A percentile compares a stretch with the other conserved stretches of the same genome.
Conservation (phyloP, 2,329 filamentous ascomycete genomes). For the Metarhizium robertsii region DNA sequence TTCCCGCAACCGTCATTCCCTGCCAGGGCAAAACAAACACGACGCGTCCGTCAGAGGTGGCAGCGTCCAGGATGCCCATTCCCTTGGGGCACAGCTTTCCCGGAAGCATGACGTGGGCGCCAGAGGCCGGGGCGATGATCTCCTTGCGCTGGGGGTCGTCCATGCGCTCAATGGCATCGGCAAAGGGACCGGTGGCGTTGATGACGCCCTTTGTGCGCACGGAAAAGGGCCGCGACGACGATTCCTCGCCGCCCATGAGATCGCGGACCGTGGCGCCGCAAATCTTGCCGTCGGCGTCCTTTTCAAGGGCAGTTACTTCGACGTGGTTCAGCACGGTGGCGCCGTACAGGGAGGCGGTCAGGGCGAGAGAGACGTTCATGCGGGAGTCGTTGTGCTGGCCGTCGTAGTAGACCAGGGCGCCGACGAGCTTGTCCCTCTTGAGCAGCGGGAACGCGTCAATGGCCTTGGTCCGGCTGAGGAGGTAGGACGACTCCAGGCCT, state of each 20-base stretch:
- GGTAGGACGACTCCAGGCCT: constrained; percentile 77
- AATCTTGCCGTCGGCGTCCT: constrained; percentile 59
- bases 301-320: constrained; percentile 66
- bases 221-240: constrained; percentile 50
- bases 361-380: constrained; percentile 77
- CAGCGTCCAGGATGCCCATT: constrained; percentile 76
- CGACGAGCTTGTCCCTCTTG: constrained; percentile 62
- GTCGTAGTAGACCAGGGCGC: constrained; percentile 79
- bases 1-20: constrained; percentile 77
- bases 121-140: constrained; percentile 72
- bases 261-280: constrained; percentile 49
- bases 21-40: constrained; percentile 86
- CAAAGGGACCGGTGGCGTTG: constrained; percentile 78
- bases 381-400: constrained; percentile 80
- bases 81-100: constrained; percentile 69
- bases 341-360: constrained; percentile 73
- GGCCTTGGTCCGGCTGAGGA: constrained; percentile 67
- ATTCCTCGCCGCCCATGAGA: constrained; percentile 52
- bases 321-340: constrained; percentile 74
- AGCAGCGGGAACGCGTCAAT: constrained; percentile 72
- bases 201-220: constrained; percentile 72
- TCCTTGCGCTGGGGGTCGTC: constrained; percentile 60
- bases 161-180: constrained; percentile 71
- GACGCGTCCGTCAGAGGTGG: constrained; percentile 75
- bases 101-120: constrained; percentile 75